Conservation (phyloP, 192 early-diverging fungal genomes). For the Coemansia sp. region DNA sequence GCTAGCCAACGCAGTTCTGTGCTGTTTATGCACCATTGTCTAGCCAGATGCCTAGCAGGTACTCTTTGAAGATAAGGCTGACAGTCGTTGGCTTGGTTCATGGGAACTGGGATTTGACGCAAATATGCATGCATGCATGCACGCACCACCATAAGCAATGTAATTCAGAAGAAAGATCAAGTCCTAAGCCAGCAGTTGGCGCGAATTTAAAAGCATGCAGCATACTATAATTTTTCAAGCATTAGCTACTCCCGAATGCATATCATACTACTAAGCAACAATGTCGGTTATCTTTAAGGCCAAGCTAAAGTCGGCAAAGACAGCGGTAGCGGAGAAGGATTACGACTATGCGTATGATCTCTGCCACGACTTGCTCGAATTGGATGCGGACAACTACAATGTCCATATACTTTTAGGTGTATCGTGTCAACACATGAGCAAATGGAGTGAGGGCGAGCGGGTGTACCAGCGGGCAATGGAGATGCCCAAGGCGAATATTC, state of each 20-base stretch:
- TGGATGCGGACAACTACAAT: slow-evolving; percentile 47
- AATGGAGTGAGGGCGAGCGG: slow-evolving; percentile 57
- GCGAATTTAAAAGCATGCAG: not conserved
- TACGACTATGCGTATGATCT: slow-evolving; percentile 52
- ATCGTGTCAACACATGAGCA: slow-evolving; percentile 60
- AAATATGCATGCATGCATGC: not conserved
- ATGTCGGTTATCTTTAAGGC: slow-evolving; percentile 56
- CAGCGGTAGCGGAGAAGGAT: slow-evolving; percentile 41
- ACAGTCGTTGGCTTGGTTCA: not conserved
- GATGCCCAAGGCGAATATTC: slow-evolving; percentile 53
- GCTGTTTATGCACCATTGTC: no score
- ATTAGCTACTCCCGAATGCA: not conserved
- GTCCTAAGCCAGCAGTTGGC: not conserved
- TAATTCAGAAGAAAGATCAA: not conserved
- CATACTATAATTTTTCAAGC: not conserved
- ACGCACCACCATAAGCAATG: not conserved
- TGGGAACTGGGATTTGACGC: not conserved
- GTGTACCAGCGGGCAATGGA: slow-evolving; percentile 62
- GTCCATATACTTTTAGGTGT: slow-evolving; percentile 66
- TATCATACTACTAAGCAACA: not conserved
- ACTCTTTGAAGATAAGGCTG: no score
- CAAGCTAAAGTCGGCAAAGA: slow-evolving; percentile 51
- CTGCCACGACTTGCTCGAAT: slow-evolving; percentile 49
- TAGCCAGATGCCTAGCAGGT: no score
- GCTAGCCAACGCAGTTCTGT: not conserved